Conservation (phyloP, 225 moss, liverwort and hornwort species). For the Polytrichum commune region DNA sequence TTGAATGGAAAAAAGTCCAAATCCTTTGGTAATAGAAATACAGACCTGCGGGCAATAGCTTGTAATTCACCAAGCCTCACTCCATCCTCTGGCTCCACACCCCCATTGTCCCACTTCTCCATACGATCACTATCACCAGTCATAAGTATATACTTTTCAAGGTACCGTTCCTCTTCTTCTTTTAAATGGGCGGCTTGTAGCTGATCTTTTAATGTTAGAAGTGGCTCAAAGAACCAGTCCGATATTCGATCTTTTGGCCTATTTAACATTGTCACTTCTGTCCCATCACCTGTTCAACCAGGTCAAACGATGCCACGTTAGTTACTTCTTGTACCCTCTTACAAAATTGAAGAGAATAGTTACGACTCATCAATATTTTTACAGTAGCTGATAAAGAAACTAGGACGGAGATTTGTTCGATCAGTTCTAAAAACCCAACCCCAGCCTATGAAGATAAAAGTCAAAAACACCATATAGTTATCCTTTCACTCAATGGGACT, state of each 20-base stretch:
- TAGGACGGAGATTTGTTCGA: too few species aligned
- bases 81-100: constrained; percentile 38
- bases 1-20: neutral
- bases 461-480: too few species aligned
- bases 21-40: neutral
- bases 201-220: constrained; percentile 45
- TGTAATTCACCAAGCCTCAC: constrained; percentile 51
- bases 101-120: constrained; percentile 45
- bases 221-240: constrained; percentile 56
- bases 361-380: too few species aligned
- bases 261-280: constrained; percentile 41
- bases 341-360: too few species aligned
- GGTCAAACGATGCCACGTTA: too few species aligned
- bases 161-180: constrained; percentile 36
- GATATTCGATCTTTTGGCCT: constrained; percentile 45
- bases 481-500: neutral
- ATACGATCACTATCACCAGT: constrained; percentile 34
- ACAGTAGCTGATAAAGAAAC: too few species aligned
- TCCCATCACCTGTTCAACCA: constrained; percentile 39
- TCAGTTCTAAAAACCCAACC: too few species aligned
- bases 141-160: constrained; percentile 39
- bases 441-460: too few species aligned
- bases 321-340: too few species aligned
- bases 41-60: constrained; percentile 51
- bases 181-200: constrained; percentile 31